Conservation (phyloP, 345 rosid genomes). For the Camelina neglecta region DNA sequence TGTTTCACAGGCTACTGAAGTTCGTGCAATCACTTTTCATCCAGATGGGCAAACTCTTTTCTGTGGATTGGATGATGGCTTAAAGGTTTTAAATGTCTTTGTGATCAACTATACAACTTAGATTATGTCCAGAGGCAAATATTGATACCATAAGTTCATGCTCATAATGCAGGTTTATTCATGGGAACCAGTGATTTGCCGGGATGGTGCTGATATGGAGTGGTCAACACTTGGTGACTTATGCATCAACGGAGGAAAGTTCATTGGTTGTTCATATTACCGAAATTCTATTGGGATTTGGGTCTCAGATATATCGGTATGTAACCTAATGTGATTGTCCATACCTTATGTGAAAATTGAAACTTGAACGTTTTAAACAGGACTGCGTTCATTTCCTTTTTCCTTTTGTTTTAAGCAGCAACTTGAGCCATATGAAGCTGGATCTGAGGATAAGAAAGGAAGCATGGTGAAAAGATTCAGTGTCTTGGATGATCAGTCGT, state of each 20-base stretch:
- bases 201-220: slow-evolving; percentile 77
- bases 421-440: slow-evolving; percentile 74
- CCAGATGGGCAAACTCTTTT: slow-evolving; percentile 92
- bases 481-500: slow-evolving; percentile 50
- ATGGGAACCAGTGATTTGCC: slow-evolving; percentile 96
- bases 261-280: slow-evolving; percentile 86
- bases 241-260: slow-evolving; percentile 79
- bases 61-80: slow-evolving; percentile 83
- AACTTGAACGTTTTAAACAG: slow-evolving; percentile 1
- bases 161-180: slow-evolving; percentile 76
- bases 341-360: slow-evolving; percentile 16
- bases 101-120: slow-evolving; percentile 5
- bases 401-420: slow-evolving; percentile 52
- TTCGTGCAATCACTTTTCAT: slow-evolving; percentile 74
- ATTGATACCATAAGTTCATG: slow-evolving; percentile 17
- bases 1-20: slow-evolving; percentile 75
- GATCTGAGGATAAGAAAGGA: slow-evolving; percentile 50
- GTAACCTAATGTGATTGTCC: slow-evolving; percentile 16
- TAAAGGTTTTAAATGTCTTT: slow-evolving; percentile 64
- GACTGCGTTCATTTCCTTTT: not conserved
- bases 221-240: slow-evolving; percentile 96
- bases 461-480: slow-evolving; percentile 50
- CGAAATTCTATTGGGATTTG: slow-evolving; percentile 82
- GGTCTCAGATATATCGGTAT: slow-evolving; percentile 81
- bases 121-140: slow-evolving; percentile 11